Conservation (phyloP, 495 filamentous ascomycete species). For the Aspergillus cristatus region DNA sequence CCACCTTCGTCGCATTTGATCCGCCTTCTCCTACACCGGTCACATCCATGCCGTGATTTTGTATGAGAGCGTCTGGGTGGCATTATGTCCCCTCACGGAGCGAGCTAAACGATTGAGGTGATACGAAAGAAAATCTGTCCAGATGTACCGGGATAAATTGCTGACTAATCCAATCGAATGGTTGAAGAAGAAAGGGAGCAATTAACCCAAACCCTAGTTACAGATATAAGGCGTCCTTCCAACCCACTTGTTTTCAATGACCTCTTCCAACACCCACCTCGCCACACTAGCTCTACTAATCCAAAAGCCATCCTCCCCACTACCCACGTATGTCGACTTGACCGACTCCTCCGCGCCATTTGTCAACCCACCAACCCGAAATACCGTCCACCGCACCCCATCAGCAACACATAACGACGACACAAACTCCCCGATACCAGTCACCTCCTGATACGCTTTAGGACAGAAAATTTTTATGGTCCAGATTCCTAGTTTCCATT, state of each 20-base stretch:
- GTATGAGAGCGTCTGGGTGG: constrained; percentile 3
- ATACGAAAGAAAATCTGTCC: no score
- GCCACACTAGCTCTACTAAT: constrained; percentile 4
- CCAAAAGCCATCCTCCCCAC: constrained; percentile 1
- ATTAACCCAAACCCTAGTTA: no score
- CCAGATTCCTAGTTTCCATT: constrained; percentile 5
- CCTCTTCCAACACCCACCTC: constrained; percentile 3
- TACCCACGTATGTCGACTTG: not conserved
- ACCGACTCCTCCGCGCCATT: not conserved
- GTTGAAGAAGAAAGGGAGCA: no score
- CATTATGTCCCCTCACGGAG: no score
- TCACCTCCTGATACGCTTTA: constrained; percentile 6
- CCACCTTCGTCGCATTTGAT: constrained; percentile 7
- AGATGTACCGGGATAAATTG: no score
- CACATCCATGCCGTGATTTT: constrained; percentile 4
- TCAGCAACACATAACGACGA: constrained; percentile 1
- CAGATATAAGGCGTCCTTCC: constrained; percentile 3
- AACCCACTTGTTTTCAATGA: constrained; percentile 1
- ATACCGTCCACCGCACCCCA: constrained; percentile 3
- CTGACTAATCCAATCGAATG: no score
- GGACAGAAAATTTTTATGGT: constrained; percentile 5
- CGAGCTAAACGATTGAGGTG: no score
- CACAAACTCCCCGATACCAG: constrained; percentile 1
- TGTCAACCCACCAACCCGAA: constrained; percentile 7
- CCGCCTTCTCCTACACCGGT: constrained; percentile 3